Base-by-base conservation (phyloP, 805 yeast species). In the Wickerhamomyces xylosicus region DNA sequence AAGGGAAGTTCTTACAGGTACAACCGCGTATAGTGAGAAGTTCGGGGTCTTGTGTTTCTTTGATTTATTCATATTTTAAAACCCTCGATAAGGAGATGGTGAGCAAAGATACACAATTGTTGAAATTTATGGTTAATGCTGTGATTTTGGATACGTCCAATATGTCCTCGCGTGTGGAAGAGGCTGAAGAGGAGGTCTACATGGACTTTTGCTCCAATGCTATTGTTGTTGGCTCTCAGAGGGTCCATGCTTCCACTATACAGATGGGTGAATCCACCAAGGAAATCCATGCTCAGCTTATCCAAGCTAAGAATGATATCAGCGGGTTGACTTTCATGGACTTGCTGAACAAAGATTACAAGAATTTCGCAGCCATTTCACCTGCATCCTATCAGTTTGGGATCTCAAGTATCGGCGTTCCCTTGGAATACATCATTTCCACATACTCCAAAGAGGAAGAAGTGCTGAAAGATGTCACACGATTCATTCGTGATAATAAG, bases 291-390 rank as follows among this genome's bases (percentile, higher is more conserved):
- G 42, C 52, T 4, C 48, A 50, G 2, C 50, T 78, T 19, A 63
- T 57, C 35, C 45, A 49, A 3, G 76, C 77, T 16, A 89, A 86
- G 54, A 69, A 69, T 41, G 74, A 85, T 50, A 62, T 89, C 29
- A 54, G 57, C 3, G 87, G 85, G 0, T 64, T 92, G 29, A 50
- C 72, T 1, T 57, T 77, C 5, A 48, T 48, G 5, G 94, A 86
- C 37, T 58, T 92, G 6, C 62, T 92, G 31, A 64, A 79, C 34
- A 89, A 87, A 57, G 98, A 90, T 55, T 90, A 84, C 59, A 90
- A 90, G 54, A 25, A 25, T 13, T 25, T 25, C 14, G 4, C 14
- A 11, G 76, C 75, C 50, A 87, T 81, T 62, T 58, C 53, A 4
- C 41, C 46, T 19, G 64, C 58, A 9, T 58, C 49, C 15, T 48